phyloP scores from a whole-genome alignment of 805 yeast species.

The Zygosaccharomyces bailii region DNA sequence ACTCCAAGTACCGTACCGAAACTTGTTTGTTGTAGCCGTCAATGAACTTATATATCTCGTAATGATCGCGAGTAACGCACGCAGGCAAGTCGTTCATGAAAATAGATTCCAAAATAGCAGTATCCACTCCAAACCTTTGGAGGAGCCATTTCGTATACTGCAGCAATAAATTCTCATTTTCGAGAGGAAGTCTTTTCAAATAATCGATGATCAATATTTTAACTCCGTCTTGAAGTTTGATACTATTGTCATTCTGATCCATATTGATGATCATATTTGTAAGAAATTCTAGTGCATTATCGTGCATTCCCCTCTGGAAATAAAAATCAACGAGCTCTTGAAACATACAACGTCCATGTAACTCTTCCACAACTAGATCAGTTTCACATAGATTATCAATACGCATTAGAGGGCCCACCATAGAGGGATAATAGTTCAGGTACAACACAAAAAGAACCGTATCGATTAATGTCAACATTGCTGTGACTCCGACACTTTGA shows the following conservation, averaged over 20 bases:
- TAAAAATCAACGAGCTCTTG: constrained; percentile 78
- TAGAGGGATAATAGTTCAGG: constrained; percentile 58
- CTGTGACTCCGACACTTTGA: constrained; percentile 33
- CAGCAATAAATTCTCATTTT: constrained; percentile 52
- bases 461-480: constrained; percentile 54
- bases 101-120: constrained; percentile 41
- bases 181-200: constrained; percentile 50
- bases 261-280: constrained; percentile 32
- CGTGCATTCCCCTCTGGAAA: constrained; percentile 57
- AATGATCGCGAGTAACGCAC: constrained; percentile 54
- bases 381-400: constrained; percentile 72
- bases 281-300: constrained; percentile 62
- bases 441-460: constrained; percentile 77
- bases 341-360: constrained; percentile 47
- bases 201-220: constrained; percentile 43
- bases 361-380: constrained; percentile 52
- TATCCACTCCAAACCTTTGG: constrained; percentile 37
- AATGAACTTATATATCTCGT: constrained; percentile 53
- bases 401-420: constrained; percentile 80
- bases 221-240: constrained; percentile 16
- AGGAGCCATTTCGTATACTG: constrained; percentile 49
- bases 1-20: constrained; percentile 50
- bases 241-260: constrained; percentile 14
- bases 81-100: constrained; percentile 65
- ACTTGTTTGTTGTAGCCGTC: constrained; percentile 28